phyloP scores from a whole-genome alignment of 2,329 filamentous ascomycete genomes.

The Pseudocercospora musae region DNA sequence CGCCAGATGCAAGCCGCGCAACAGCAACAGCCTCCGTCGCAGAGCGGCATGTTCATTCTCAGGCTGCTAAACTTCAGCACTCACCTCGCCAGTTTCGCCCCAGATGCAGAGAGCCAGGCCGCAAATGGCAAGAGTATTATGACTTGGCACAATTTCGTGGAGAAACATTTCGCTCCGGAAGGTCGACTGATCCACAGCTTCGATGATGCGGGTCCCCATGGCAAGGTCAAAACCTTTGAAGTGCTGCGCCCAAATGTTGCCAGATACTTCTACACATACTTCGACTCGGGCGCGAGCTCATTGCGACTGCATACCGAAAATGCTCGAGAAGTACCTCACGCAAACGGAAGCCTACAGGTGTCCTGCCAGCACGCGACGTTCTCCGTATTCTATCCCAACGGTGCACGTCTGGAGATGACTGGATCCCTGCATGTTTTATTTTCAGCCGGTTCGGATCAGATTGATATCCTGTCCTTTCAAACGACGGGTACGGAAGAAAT shows the following conservation, averaged over 20 bases:
- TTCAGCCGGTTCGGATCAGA: slow-evolving; percentile 66
- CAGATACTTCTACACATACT: slow-evolving; percentile 86
- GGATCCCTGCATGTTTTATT: slow-evolving; percentile 78
- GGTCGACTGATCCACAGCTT: slow-evolving; percentile 64
- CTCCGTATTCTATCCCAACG: slow-evolving; percentile 84
- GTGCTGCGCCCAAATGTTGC: slow-evolving; percentile 77
- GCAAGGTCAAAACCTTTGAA: slow-evolving; percentile 73
- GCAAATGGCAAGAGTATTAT: slow-evolving; percentile 62
- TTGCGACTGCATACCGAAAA: slow-evolving; percentile 84
- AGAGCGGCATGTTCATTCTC: slow-evolving; percentile 46
- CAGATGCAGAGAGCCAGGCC: slow-evolving; percentile 30
- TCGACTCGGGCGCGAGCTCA: slow-evolving; percentile 77
- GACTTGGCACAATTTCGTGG: slow-evolving; percentile 78
- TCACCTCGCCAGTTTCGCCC: slow-evolving; percentile 52
- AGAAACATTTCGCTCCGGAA: slow-evolving; percentile 72
- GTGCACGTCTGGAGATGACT: slow-evolving; percentile 53
- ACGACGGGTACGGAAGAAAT: slow-evolving; percentile 78
- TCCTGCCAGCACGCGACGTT: slow-evolving; percentile 75
- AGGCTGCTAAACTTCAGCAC: slow-evolving; percentile 57
- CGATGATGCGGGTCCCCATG: slow-evolving; percentile 30
- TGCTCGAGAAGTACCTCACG: slow-evolving; percentile 54
- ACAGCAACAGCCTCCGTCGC: slow-evolving; percentile 28
- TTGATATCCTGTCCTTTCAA: slow-evolving; percentile 81
- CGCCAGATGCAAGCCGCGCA: slow-evolving; percentile 30
- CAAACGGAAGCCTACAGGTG: slow-evolving; percentile 67